phyloP scores from a whole-genome alignment of 306 rosid genomes.

The Gastrolobium bilobum region DNA sequence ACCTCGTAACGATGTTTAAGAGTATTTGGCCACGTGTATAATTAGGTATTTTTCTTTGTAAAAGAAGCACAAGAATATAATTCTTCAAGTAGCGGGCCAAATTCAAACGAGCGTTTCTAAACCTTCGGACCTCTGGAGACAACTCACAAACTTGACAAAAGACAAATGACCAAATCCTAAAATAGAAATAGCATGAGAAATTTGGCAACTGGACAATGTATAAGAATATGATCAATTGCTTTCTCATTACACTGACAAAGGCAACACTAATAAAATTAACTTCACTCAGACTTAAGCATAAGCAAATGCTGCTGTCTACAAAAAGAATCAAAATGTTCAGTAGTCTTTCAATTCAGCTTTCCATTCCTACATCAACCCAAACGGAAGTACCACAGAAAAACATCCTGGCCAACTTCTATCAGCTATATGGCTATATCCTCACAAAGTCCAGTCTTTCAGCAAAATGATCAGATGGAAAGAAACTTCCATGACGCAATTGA shows the following conservation, averaged over 20 bases:
- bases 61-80: too few relatives aligned
- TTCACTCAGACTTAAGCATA: background rate
- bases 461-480: slow-evolving; percentile 10
- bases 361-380: slow-evolving; percentile 9
- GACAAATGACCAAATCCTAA: background rate
- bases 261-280: background rate
- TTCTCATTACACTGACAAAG: slow-evolving; percentile 17
- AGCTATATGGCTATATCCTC: slow-evolving; percentile 13
- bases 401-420: background rate
- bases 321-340: background rate
- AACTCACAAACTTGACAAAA: background rate
- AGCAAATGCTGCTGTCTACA: background rate
- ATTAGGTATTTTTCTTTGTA: too few relatives aligned
- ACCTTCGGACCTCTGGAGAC: background rate
- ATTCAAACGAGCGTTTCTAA: background rate
- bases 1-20: too few relatives aligned
- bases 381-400: slow-evolving; percentile 3
- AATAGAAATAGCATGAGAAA: background rate
- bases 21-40: too few relatives aligned
- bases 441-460: slow-evolving; percentile 25
- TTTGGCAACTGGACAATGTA: background rate
- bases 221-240: background rate
- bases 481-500: slow-evolving; percentile 7
- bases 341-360: slow-evolving; percentile 10
- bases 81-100: too few relatives aligned